A percentile compares a stretch with the other conserved stretches of the same genome.
Conservation (phyloP, 495 filamentous ascomycete genomes). For the Hypoxylon fragiforme region DNA sequence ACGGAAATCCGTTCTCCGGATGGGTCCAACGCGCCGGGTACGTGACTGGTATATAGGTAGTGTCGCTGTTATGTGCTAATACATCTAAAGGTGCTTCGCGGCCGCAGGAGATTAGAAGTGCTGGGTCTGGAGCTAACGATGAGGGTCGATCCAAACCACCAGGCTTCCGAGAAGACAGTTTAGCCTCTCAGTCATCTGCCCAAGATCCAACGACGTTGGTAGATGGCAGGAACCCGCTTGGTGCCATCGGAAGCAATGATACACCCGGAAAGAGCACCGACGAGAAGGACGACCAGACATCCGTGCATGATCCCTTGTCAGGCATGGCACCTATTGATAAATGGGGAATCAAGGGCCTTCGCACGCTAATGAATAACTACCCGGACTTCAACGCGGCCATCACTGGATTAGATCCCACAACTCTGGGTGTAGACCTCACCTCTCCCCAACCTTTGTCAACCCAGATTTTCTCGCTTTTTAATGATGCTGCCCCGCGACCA, state of each 20-base stretch:
- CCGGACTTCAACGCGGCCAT: constrained; percentile 75
- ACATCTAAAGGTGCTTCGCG: constrained; percentile 34
- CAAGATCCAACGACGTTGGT: constrained; percentile 36
- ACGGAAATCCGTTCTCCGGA: constrained; percentile 48
- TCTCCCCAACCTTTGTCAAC: constrained; percentile 58
- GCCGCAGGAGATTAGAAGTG: constrained; percentile 47
- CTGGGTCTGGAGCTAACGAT: constrained; percentile 39
- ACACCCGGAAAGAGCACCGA: constrained; percentile 46
- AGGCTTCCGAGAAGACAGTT: constrained; percentile 46
- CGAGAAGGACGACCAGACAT: constrained; percentile 39
- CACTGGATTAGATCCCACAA: constrained; percentile 75
- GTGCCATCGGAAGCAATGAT: constrained; percentile 49
- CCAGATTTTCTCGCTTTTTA: constrained; percentile 67
- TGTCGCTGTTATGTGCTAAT: constrained; percentile 1
- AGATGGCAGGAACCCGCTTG: constrained; percentile 45
- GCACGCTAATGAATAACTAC: constrained; percentile 77
- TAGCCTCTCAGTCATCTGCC: constrained; percentile 40
- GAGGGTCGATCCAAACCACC: constrained; percentile 47
- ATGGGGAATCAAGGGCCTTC: constrained; percentile 78
- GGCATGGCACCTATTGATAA: constrained; percentile 80
- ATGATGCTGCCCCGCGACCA: constrained; percentile 67
- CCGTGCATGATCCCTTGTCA: constrained; percentile 61
- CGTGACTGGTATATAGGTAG: neutral
- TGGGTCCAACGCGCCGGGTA: constrained; percentile 33
- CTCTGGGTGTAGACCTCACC: constrained; percentile 77